These are phyloP conservation scores for Thielaviopsis cerberus DNA, from an alignment of 2,329 filamentous ascomycete species.

Conservation along the genomic window DNA sequence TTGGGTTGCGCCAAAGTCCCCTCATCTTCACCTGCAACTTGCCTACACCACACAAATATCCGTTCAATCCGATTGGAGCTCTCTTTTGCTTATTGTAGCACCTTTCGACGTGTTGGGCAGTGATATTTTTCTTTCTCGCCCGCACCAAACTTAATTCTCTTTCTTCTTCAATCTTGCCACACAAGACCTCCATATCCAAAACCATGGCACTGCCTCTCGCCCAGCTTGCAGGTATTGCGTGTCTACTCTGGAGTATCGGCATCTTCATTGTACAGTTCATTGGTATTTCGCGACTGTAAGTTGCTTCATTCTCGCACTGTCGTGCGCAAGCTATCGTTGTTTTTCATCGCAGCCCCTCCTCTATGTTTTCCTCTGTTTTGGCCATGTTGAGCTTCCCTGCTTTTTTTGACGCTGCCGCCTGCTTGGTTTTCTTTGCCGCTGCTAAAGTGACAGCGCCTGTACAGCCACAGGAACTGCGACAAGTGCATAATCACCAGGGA, in stretches of 20 bases:
- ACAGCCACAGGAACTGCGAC: not conserved
- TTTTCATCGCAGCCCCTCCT: not conserved
- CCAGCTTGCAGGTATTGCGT: slow-evolving; percentile 27
- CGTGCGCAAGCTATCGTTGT: not conserved
- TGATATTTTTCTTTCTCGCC: no score
- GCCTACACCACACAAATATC: not conserved
- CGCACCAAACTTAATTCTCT: not conserved
- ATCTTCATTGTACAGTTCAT: slow-evolving; percentile 36
- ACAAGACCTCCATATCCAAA: not conserved
- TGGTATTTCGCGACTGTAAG: slow-evolving; percentile 38
- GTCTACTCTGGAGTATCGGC: slow-evolving; percentile 33
- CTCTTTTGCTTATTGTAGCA: no score
- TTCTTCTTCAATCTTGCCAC: not conserved
- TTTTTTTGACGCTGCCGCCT: not conserved
- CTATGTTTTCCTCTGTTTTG: not conserved
- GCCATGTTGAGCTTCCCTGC: not conserved
- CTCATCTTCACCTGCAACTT: not conserved
- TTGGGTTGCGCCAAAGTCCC: not conserved
- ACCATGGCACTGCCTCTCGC: slow-evolving; percentile 16
- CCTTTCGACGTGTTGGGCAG: no score
- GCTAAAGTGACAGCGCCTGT: not conserved
- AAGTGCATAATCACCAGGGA: not conserved
- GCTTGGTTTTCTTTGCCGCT: not conserved
- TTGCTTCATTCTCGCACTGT: not conserved
- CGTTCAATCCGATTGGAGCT: not conserved